Percentiles rank a stretch among this genome's conserved stretches.
Conservation (phyloP, 495 filamentous ascomycete genomes). For the Aspergillus sclerotioniger region DNA sequence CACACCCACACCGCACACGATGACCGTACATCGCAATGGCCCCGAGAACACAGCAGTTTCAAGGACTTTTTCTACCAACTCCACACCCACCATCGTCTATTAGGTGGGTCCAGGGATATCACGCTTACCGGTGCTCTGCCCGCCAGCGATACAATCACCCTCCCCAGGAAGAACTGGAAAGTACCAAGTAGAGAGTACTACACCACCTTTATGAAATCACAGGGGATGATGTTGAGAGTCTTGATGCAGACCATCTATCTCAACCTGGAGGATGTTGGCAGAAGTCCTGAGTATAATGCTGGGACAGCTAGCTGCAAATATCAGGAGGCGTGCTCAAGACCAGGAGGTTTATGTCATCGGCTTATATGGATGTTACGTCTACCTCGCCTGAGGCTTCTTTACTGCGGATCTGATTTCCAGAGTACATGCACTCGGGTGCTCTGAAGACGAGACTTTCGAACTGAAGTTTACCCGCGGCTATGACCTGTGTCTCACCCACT, state of each 20-base stretch:
- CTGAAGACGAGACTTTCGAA: background rate
- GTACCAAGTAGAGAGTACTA: background rate
- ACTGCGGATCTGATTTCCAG: conserved; percentile 1
- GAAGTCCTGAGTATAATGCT: conserved; percentile 15
- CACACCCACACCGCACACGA: background rate
- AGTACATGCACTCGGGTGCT: conserved; percentile 2
- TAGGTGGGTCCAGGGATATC: background rate
- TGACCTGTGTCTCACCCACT: background rate
- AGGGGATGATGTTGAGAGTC: conserved; percentile 1
- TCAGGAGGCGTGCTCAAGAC: background rate
- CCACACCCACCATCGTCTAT: background rate
- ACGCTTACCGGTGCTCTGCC: background rate
- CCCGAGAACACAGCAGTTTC: background rate
- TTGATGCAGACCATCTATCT: conserved; percentile 2
- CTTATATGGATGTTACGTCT: conserved; percentile 1
- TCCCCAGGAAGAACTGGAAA: conserved; percentile 5
- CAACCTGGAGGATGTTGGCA: background rate
- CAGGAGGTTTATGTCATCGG: conserved; percentile 3
- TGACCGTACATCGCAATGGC: background rate
- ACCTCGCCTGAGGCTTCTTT: conserved; percentile 4
- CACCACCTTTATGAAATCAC: background rate
- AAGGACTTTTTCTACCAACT: conserved; percentile 3
- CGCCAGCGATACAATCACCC: background rate
- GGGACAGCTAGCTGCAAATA: conserved; percentile 7
- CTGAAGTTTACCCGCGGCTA: background rate